These are phyloP conservation scores for Emergomyces orientalis DNA, from an alignment of 2,329 filamentous ascomycete genomes.

Conservation along the genomic window DNA sequence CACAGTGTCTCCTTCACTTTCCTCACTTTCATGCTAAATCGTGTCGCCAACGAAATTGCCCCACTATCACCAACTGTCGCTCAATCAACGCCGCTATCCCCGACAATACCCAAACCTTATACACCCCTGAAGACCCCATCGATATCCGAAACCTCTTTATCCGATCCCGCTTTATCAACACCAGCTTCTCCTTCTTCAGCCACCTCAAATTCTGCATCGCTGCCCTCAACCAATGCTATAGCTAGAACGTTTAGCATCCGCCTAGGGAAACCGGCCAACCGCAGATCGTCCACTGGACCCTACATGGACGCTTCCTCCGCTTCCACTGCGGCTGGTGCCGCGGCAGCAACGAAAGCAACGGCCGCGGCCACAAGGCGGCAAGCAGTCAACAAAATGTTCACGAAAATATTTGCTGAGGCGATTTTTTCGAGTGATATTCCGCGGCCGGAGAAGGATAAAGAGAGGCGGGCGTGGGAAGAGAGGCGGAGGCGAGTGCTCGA, in stretches of 20 bases:
- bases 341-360: conserved; percentile 11
- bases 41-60: conserved; percentile 48
- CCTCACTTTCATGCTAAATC: conserved; percentile 64
- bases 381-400: conserved; percentile 52
- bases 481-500: conserved; percentile 59
- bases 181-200: conserved; percentile 19
- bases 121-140: conserved; percentile 21
- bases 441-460: conserved; percentile 43
- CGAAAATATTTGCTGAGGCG: conserved; percentile 54
- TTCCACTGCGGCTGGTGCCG: conserved; percentile 20
- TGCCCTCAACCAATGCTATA: conserved; percentile 7
- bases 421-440: conserved; percentile 47
- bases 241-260: conserved; percentile 12
- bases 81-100: conserved; percentile 16
- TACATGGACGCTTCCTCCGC: conserved; percentile 13
- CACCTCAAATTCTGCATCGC: neutral
- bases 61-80: conserved; percentile 24
- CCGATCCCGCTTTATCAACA: conserved; percentile 24
- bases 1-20: conserved; percentile 89
- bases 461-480: conserved; percentile 52
- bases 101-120: conserved; percentile 11
- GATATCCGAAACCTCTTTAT: conserved; percentile 18
- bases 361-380: conserved; percentile 47
- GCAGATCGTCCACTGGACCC: conserved; percentile 8
- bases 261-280: conserved; percentile 8